A percentile compares a stretch with the other conserved stretches of the same genome.
Conservation (phyloP, 225 moss, liverwort and hornwort species). For the Takakia lepidozioides region DNA sequence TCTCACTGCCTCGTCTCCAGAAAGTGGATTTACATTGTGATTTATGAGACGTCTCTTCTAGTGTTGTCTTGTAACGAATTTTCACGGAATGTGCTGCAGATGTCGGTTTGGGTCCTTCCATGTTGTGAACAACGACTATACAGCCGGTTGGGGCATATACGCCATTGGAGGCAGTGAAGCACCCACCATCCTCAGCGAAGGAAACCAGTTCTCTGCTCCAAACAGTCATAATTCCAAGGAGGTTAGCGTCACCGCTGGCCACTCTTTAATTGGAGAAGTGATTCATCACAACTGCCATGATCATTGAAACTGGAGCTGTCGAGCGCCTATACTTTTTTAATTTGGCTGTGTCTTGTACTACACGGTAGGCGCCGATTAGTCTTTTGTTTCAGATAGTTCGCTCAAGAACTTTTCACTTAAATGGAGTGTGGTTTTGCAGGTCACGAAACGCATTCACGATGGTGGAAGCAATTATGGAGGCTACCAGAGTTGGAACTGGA, state of each 20-base stretch:
- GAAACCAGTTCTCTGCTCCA: slow-evolving; percentile 17
- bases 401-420: too few relatives aligned
- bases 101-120: slow-evolving; percentile 20
- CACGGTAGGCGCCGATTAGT: too few relatives aligned
- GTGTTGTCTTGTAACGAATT: too few relatives aligned
- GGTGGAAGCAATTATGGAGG: slow-evolving; percentile 7
- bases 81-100: too few relatives aligned
- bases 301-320: too few relatives aligned
- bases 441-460: slow-evolving; percentile 32
- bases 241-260: too few relatives aligned
- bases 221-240: slow-evolving; percentile 17
- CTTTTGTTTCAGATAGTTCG: too few relatives aligned
- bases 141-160: slow-evolving; percentile 27
- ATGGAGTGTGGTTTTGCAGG: too few relatives aligned
- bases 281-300: too few relatives aligned
- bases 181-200: slow-evolving; percentile 38
- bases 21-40: neutral
- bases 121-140: slow-evolving; percentile 36
- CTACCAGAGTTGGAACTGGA: slow-evolving; percentile 17
- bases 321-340: too few relatives aligned
- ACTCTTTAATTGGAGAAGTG: too few relatives aligned
- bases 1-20: neutral
- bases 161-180: slow-evolving; percentile 30
- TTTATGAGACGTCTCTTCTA: neutral
- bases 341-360: too few relatives aligned